These are phyloP conservation scores for Fusarium beomiforme DNA, from an alignment of 2,329 filamentous ascomycete genomes.

Conservation along the genomic window DNA sequence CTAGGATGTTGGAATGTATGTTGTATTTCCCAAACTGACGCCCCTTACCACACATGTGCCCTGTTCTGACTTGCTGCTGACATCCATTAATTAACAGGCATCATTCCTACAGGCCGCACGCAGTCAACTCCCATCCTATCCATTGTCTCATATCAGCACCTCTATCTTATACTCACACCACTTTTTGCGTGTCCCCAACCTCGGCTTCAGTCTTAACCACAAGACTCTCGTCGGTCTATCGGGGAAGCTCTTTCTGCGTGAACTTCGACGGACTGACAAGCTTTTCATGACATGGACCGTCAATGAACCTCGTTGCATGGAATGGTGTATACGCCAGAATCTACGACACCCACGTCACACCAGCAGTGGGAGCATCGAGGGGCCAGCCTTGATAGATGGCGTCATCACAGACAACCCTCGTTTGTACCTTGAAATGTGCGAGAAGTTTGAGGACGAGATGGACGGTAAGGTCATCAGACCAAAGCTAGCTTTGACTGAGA, in stretches of 20 bases:
- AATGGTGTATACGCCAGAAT: conserved; percentile 72
- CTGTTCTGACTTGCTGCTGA: conserved; percentile 1
- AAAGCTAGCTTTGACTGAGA: conserved; percentile 16
- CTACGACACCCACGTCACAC: conserved; percentile 47
- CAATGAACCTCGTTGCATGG: conserved; percentile 81
- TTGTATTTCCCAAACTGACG: conserved; percentile 2
- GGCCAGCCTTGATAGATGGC: conserved; percentile 69
- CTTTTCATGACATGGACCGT: conserved; percentile 87
- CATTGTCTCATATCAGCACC: conserved; percentile 74
- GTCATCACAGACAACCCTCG: conserved; percentile 87
- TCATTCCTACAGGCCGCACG: conserved; percentile 74
- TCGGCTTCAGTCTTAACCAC: conserved; percentile 83
- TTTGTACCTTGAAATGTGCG: conserved; percentile 70
- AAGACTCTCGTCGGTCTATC: conserved; percentile 73
- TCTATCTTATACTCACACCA: conserved; percentile 74
- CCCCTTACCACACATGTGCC: background rate
- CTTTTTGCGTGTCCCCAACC: conserved; percentile 71
- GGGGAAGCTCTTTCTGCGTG: conserved; percentile 72
- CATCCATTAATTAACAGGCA: conserved; percentile 54
- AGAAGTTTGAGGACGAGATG: conserved; percentile 50
- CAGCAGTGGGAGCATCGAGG: background rate
- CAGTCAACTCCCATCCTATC: conserved; percentile 69
- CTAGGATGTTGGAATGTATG: conserved; percentile 84
- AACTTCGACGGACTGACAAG: conserved; percentile 60
- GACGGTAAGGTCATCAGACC: conserved; percentile 38